These are phyloP conservation scores for Leccinum fibrillosum DNA, from an alignment of 768 basidiomycete genomes.

Conservation along the genomic window DNA sequence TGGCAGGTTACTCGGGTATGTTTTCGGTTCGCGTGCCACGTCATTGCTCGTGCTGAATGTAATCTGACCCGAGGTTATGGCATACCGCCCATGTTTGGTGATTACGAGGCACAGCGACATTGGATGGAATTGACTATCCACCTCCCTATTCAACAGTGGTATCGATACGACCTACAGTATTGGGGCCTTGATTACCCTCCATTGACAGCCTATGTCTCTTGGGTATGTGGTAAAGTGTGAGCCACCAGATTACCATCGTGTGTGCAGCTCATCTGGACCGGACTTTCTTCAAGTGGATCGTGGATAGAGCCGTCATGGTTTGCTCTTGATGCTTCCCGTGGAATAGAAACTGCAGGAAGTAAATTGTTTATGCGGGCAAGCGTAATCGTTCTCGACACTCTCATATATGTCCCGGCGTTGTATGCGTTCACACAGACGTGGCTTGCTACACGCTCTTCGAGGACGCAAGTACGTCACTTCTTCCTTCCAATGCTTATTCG, in stretches of 20 bases:
- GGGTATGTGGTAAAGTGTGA: constrained; percentile 75
- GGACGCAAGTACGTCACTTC: constrained; percentile 62
- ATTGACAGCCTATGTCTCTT: constrained; percentile 85
- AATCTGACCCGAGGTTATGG: constrained; percentile 45
- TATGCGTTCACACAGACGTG: constrained; percentile 62
- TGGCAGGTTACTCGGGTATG: constrained; percentile 84
- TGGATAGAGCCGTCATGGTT: constrained; percentile 64
- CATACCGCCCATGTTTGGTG: constrained; percentile 83
- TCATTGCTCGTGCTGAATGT: not conserved
- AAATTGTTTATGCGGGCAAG: constrained; percentile 80
- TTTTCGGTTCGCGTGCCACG: not conserved
- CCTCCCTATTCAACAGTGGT: constrained; percentile 76
- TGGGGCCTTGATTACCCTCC: constrained; percentile 98
- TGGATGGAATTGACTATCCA: constrained; percentile 93
- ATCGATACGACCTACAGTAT: constrained; percentile 81
- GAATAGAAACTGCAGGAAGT: constrained; percentile 62
- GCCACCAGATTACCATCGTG: constrained; percentile 29
- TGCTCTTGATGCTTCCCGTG: constrained; percentile 63
- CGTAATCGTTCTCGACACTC: constrained; percentile 63
- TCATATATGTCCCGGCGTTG: constrained; percentile 76
- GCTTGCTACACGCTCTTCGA: constrained; percentile 65
- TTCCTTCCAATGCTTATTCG: not conserved
- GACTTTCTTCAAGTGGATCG: constrained; percentile 40
- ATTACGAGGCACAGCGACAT: constrained; percentile 92
- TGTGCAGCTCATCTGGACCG: constrained; percentile 2